phyloP scores from a whole-genome alignment of 805 yeast species.

The Starmerella riodocensis region DNA sequence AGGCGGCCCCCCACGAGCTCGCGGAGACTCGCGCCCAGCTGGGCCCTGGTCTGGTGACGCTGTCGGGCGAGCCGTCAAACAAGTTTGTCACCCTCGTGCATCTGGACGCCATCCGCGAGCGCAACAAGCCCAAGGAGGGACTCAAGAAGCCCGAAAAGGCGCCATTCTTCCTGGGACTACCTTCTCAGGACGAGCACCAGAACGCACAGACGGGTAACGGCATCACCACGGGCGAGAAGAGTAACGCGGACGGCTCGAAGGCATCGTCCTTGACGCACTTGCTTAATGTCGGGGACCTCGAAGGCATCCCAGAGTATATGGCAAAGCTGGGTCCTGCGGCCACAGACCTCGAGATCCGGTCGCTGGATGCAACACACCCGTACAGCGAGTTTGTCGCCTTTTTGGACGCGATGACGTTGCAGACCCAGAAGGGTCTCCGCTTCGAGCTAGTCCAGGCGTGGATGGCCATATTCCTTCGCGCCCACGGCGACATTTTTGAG shows the following conservation, averaged over 20 bases:
- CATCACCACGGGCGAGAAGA: slow-evolving; percentile 4
- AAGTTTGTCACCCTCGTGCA: slow-evolving; percentile 69
- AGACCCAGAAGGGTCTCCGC: slow-evolving; percentile 43
- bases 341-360: slow-evolving; percentile 76
- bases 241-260: slow-evolving; percentile 20
- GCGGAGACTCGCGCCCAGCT: slow-evolving; percentile 38
- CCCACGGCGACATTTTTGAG: slow-evolving; percentile 68
- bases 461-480: slow-evolving; percentile 55
- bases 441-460: slow-evolving; percentile 74
- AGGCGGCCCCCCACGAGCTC: slow-evolving; percentile 18
- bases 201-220: neutral
- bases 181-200: slow-evolving; percentile 24
- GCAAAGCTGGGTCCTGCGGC: slow-evolving; percentile 57
- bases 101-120: slow-evolving; percentile 66
- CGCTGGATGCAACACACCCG: slow-evolving; percentile 52
- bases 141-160: slow-evolving; percentile 72
- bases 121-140: slow-evolving; percentile 83
- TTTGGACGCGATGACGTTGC: slow-evolving; percentile 51
- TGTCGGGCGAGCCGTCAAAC: slow-evolving; percentile 62
- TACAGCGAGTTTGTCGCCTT: slow-evolving; percentile 52
- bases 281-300: slow-evolving; percentile 27
- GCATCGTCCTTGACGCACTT: slow-evolving; percentile 14
- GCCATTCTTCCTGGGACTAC: slow-evolving; percentile 56
- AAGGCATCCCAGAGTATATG: slow-evolving; percentile 42
- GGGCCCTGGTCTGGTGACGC: slow-evolving; percentile 46